Percentiles rank a stretch among this genome's conserved stretches.
Evolutionary conservation across 2,329 filamentous ascomycete genomes (phyloP).

Genomic region (Colletotrichum simmondsii): DNA sequence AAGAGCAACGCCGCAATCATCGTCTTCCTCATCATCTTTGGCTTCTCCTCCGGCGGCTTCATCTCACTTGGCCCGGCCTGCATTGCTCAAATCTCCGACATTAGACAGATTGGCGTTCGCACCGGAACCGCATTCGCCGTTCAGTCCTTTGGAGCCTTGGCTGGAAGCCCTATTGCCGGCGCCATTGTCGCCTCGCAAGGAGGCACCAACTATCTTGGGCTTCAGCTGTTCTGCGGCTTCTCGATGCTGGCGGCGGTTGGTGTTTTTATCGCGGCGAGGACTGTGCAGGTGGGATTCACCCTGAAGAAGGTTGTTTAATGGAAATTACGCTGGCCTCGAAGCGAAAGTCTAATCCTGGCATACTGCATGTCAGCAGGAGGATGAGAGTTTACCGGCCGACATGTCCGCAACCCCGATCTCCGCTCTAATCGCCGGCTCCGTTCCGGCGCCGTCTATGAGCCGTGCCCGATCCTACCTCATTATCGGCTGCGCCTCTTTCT

Average conservation of each 20-base stretch:
- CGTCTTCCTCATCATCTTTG: conserved; percentile 74
- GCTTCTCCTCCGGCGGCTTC: conserved; percentile 75
- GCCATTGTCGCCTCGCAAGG: conserved; percentile 64
- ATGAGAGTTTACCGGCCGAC: too few species aligned
- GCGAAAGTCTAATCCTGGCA: not conserved
- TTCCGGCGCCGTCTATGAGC: not conserved
- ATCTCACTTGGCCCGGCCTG: conserved; percentile 72
- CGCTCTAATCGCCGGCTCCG: not conserved
- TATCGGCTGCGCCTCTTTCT: not conserved
- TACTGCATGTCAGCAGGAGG: too few species aligned
- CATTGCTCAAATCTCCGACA: conserved; percentile 77
- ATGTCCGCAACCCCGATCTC: not conserved
- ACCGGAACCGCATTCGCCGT: conserved; percentile 73
- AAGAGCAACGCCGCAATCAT: conserved; percentile 67
- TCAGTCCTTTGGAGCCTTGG: conserved; percentile 72
- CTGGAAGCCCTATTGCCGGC: conserved; percentile 75
- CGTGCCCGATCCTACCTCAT: not conserved
- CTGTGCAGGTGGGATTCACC: conserved; percentile 48
- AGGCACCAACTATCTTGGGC: conserved; percentile 63
- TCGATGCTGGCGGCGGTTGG: conserved; percentile 48
- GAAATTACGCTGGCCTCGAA: not conserved
- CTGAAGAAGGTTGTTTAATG: conserved; percentile 42
- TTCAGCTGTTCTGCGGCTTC: conserved; percentile 75
- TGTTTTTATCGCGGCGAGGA: conserved; percentile 45
- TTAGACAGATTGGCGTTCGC: conserved; percentile 75